Conservation (phyloP, 148 eudicot species). For the Hydrangea macrophylla region DNA sequence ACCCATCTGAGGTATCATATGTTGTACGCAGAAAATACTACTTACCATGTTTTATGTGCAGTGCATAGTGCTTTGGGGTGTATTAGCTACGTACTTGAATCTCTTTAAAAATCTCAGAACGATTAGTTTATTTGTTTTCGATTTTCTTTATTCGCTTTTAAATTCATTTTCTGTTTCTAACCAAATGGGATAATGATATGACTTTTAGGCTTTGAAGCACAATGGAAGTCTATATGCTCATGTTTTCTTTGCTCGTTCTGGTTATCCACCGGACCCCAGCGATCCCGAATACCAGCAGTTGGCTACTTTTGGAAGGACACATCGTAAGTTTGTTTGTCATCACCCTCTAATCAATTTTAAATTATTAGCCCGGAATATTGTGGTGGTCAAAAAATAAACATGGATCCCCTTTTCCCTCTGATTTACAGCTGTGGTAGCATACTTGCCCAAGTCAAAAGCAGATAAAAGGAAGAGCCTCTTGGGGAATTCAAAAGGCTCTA, state of each 20-base stretch:
- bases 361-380: not conserved
- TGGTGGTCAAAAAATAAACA: slow-evolving; percentile 1
- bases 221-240: slow-evolving; percentile 93
- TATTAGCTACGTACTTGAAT: not conserved
- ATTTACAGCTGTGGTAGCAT: slow-evolving; percentile 67
- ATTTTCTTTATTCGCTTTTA: not conserved
- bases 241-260: slow-evolving; percentile 87
- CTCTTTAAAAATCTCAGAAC: not conserved
- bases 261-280: slow-evolving; percentile 82
- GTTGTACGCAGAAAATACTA: not conserved
- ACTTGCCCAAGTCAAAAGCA: slow-evolving; percentile 76
- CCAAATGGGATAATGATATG: not conserved
- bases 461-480: slow-evolving; percentile 79
- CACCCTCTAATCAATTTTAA: not conserved
- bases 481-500: slow-evolving; percentile 43
- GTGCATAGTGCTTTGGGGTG: not conserved
- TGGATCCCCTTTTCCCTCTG: slow-evolving; percentile 9
- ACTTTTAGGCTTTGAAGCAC: slow-evolving; percentile 72
- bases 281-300: slow-evolving; percentile 87
- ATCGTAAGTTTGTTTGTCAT: slow-evolving; percentile 46
- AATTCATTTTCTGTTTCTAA: not conserved
- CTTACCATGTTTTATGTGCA: slow-evolving; percentile 1
- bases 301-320: slow-evolving; percentile 79
- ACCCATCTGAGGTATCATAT: slow-evolving; percentile 77
- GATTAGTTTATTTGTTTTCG: slow-evolving; percentile 2